phyloP scores from a whole-genome alignment of 306 rosid species.

The Arachis hypogaea region DNA sequence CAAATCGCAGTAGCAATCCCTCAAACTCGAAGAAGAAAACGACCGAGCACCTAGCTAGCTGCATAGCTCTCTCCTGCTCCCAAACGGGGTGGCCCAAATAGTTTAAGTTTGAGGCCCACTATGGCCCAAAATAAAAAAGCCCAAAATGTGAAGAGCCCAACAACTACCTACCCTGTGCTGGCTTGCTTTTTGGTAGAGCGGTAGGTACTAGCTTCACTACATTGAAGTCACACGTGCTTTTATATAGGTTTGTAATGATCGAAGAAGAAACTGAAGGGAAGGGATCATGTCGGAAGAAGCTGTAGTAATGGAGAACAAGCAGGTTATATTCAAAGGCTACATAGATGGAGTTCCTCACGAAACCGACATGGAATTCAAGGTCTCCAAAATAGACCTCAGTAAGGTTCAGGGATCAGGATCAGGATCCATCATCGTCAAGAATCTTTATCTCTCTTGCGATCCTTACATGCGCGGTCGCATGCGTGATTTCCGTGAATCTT shows the following conservation, averaged over 20 bases:
- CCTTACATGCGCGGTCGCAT: conserved; percentile 59
- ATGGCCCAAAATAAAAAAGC: too few relatives aligned
- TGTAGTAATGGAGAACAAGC: conserved; percentile 39
- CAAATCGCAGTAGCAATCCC: not conserved
- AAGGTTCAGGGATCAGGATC: conserved; percentile 23
- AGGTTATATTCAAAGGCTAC: conserved; percentile 45
- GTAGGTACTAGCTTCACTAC: too few relatives aligned
- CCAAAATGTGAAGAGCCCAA: too few relatives aligned
- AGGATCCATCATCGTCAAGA: conserved; percentile 42
- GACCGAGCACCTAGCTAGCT: too few relatives aligned
- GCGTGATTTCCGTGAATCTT: conserved; percentile 57
- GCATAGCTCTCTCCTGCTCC: too few relatives aligned
- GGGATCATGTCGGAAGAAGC: not conserved
- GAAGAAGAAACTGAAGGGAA: too few relatives aligned
- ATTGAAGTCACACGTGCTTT: too few relatives aligned
- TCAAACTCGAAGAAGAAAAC: not conserved
- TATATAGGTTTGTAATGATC: too few relatives aligned
- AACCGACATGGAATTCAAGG: conserved; percentile 42
- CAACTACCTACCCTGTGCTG: too few relatives aligned
- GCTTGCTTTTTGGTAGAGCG: too few relatives aligned
- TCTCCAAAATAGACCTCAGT: conserved; percentile 10
- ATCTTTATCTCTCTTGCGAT: conserved; percentile 55
- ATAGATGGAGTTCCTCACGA: conserved; percentile 45
- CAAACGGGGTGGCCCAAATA: not conserved
- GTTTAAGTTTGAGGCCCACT: not conserved